Base-by-base conservation (phyloP, 2,329 filamentous ascomycete species). In the Colletotrichum tanaceti region DNA sequence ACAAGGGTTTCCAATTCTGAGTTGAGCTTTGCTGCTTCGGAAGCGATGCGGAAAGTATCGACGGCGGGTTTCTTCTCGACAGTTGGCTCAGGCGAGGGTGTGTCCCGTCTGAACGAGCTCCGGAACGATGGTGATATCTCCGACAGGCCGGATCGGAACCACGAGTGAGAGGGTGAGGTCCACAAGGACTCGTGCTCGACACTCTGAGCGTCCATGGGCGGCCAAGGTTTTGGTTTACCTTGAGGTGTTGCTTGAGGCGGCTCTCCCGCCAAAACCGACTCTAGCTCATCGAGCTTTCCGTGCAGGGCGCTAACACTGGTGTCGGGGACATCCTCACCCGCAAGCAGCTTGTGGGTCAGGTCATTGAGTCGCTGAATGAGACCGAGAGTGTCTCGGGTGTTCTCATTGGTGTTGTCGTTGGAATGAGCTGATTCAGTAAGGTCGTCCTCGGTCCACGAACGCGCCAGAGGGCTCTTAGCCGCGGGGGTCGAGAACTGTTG, bases 1-100 rank as follows among this genome's bases (percentile, higher is more conserved):
- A 88, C 79, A 13, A 88, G 80, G 5, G 77, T 78, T 5, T 83
- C 80, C 43, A 91, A 76, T 68, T 86, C 83, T 20, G 79, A 77
- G 46, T 84, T 85, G 4, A 90, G 76, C 70, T 81, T 81, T 52
- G 85, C 78, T 20, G 80, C 81, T 65, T 79, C 79, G 44, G 73
- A 74, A 13, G 78, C 75, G 22, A 84, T 71, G 67, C 76, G 73
- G 62, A 72, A 71, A 28, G 81, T 80, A 71, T 82, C 76, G 73
- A 81, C 71, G 16, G 62, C 68, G 16, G 70, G 68, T 41, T 71
- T 68, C 41, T 65, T 70, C 18, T 67, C 62, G 3, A 58, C 38
- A 5, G 59, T 60, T 35, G 70, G 64, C 43, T 70, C 57, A 9
- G 61, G 59, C 1, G 58, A 50, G 24, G 61, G 68, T 11, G 57